Percentiles rank a stretch among this genome's conserved stretches.
Evolutionary conservation across 164 flowering plant genomes (phyloP).

Genomic region (Berberis vulgaris): DNA sequence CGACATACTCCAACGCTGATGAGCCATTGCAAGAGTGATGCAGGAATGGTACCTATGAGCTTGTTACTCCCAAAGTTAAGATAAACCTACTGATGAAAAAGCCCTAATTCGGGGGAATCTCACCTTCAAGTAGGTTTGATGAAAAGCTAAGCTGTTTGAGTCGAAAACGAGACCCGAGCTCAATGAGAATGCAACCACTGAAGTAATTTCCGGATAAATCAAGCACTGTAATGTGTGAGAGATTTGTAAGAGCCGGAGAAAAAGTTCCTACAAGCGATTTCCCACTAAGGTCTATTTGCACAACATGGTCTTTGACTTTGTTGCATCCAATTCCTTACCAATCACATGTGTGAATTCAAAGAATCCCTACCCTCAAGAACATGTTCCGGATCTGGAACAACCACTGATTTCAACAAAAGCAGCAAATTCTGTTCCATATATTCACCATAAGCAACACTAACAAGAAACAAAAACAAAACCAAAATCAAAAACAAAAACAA

Average conservation of each 20-base stretch:
- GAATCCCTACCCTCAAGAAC: conserved; percentile 50
- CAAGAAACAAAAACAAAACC: conserved; percentile 4
- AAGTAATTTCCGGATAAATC: conserved; percentile 68
- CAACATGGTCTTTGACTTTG: conserved; percentile 19
- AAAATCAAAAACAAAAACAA: not conserved
- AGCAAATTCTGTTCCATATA: conserved; percentile 39
- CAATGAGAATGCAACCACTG: conserved; percentile 53
- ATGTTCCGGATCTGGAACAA: conserved; percentile 41
- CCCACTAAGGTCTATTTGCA: conserved; percentile 49
- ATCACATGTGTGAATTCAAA: conserved; percentile 45
- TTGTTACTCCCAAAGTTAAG: conserved; percentile 60
- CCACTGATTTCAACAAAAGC: conserved; percentile 42
- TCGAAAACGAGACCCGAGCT: conserved; percentile 36
- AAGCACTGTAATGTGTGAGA: conserved; percentile 43
- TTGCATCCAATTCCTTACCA: conserved; percentile 72
- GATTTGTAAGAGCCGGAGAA: conserved; percentile 45
- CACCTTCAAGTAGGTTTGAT: conserved; percentile 51
- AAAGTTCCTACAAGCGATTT: conserved; percentile 51
- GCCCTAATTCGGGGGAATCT: conserved; percentile 52
- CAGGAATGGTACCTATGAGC: conserved; percentile 48
- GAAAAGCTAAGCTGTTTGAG: conserved; percentile 59
- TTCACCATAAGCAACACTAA: not conserved
- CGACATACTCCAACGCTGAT: conserved; percentile 50
- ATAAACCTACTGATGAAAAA: conserved; percentile 38
- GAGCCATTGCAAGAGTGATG: conserved; percentile 45